Percentiles rank a stretch among this genome's conserved stretches.
phyloP scores from a whole-genome alignment of 2,329 filamentous ascomycete species.

The Drechslerella coelobrocha region DNA sequence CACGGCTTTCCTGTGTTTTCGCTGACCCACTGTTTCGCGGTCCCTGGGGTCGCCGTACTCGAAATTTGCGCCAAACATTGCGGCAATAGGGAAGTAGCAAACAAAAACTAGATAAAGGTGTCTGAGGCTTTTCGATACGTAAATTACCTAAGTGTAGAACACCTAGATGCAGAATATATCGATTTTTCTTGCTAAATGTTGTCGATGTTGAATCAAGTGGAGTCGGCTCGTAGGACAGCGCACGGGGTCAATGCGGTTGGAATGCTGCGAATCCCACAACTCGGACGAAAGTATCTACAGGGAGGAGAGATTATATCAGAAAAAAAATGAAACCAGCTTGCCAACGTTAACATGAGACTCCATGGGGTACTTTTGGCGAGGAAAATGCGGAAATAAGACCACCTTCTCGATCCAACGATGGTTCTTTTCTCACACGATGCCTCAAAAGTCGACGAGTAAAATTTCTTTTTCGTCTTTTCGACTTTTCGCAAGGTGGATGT shows the following conservation, averaged over 20 bases:
- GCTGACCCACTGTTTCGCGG: slow-evolving; percentile 48
- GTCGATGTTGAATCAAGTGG: not conserved
- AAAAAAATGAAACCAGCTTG: not conserved
- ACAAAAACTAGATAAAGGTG: not conserved
- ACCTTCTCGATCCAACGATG: slow-evolving; percentile 2
- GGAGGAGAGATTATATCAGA: slow-evolving; percentile 4
- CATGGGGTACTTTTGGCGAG: slow-evolving; percentile 5
- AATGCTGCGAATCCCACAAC: not conserved
- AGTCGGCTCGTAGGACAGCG: slow-evolving; percentile 4
- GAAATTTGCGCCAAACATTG: slow-evolving; percentile 43
- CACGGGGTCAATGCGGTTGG: slow-evolving; percentile 1
- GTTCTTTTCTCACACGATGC: not conserved
- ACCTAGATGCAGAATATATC: not conserved
- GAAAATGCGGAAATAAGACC: slow-evolving; percentile 4
- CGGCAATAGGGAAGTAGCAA: not conserved
- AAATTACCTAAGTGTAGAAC: not conserved
- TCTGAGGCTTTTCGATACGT: too few relatives aligned
- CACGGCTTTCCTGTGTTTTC: slow-evolving; percentile 39
- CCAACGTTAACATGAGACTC: slow-evolving; percentile 3
- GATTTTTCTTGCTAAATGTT: not conserved
- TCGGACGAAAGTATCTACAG: slow-evolving; percentile 5
- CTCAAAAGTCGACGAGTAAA: not conserved
- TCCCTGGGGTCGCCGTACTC: slow-evolving; percentile 50
- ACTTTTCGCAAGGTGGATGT: not conserved
- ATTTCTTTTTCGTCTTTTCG: not conserved